Percentiles rank a stretch among this genome's conserved stretches.
phyloP scores from a whole-genome alignment of 139 green algal genomes.

The Micromonas commoda region DNA sequence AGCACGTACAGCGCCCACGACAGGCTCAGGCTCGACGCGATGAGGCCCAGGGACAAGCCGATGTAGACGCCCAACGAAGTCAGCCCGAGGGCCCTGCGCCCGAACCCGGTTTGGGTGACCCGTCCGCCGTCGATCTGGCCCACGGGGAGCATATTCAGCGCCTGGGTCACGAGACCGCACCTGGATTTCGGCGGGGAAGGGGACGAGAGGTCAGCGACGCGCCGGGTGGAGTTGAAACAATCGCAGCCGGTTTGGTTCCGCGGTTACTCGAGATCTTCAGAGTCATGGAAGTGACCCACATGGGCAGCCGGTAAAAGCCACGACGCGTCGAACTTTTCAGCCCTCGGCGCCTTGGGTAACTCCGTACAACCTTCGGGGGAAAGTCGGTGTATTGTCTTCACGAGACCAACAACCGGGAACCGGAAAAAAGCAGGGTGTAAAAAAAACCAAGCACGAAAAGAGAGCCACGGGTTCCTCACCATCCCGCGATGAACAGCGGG shows the following conservation, averaged over 20 bases:
- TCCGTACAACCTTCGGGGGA: not conserved
- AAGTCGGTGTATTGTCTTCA: constrained; percentile 11
- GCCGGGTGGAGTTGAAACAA: not conserved
- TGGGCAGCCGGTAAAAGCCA: not conserved
- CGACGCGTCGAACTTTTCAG: not conserved
- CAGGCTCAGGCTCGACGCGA: constrained; percentile 2
- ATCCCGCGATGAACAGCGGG: constrained; percentile 28
- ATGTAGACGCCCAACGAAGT: constrained; percentile 32
- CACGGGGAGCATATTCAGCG: constrained; percentile 35
- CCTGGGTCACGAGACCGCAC: constrained; percentile 29
- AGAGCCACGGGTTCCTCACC: no score
- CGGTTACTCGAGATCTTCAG: not conserved
- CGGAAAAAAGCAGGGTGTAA: not conserved
- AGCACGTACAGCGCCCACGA: constrained; percentile 19
- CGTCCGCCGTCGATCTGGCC: constrained; percentile 34
- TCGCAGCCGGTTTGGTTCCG: not conserved
- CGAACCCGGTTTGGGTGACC: constrained; percentile 33
- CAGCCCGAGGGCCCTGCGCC: constrained; percentile 27
- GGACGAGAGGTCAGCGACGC: no score
- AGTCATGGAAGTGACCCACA: constrained; percentile 9
- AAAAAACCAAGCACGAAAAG: not conserved
- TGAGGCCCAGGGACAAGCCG: constrained; percentile 27
- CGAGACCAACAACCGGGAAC: not conserved
- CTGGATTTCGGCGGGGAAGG: constrained; percentile 3
- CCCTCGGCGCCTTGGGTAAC: not conserved